Conservation (phyloP, 176 grass and related monocot species). For the Phoenix dactylifera region DNA sequence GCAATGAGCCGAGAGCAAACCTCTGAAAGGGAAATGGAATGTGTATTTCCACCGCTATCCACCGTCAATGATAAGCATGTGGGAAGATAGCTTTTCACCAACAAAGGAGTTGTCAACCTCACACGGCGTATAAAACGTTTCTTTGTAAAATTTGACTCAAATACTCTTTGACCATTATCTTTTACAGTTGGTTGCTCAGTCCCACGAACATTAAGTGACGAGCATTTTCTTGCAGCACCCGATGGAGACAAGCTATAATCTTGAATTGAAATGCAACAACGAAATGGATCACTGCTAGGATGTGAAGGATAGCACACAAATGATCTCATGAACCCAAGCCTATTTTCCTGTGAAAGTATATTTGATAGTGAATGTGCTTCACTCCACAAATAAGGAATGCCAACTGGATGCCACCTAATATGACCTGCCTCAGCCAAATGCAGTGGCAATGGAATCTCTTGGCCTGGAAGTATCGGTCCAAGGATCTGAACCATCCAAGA, state of each 20-base stretch:
- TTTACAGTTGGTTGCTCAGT: constrained; percentile 15
- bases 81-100: constrained; percentile 92
- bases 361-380: constrained; percentile 71
- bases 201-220: constrained; percentile 32
- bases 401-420: constrained; percentile 93
- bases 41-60: constrained; percentile 66
- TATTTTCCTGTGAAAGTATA: constrained; percentile 82
- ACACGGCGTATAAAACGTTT: constrained; percentile 69
- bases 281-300: constrained; percentile 86
- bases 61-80: constrained; percentile 60
- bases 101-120: constrained; percentile 64
- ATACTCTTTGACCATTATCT: constrained; percentile 25
- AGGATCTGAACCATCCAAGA: constrained; percentile 37
- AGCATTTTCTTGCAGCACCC: constrained; percentile 27
- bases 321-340: constrained; percentile 80
- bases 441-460: constrained; percentile 82
- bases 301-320: constrained; percentile 96
- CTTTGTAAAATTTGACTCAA: constrained; percentile 38
- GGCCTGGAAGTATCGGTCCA: constrained; percentile 70
- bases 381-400: constrained; percentile 78
- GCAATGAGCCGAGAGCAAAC: constrained; percentile 23
- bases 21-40: constrained; percentile 62
- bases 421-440: constrained; percentile 89
- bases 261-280: constrained; percentile 86
- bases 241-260: constrained; percentile 58